A percentile compares a stretch with the other conserved stretches of the same genome.
Evolutionary conservation across 1,284 basidiomycete genomes (phyloP).

Genomic region (Microbotryum intermedium): DNA sequence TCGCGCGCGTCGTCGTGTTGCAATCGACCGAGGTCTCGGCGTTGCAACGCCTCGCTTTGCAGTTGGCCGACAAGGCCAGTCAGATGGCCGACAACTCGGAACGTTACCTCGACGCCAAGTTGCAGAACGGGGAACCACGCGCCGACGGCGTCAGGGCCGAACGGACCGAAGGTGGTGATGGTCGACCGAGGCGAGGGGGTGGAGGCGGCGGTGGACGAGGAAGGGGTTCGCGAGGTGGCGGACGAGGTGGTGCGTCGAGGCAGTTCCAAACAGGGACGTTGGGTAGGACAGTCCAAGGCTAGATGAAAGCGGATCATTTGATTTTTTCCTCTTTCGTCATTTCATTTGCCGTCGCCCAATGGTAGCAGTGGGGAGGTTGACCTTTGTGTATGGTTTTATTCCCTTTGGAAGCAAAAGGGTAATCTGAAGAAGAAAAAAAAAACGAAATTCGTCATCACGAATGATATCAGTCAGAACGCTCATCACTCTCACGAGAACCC

Average conservation of each 20-base stretch:
- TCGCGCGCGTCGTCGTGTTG: conserved; percentile 79
- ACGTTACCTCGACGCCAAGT: conserved; percentile 81
- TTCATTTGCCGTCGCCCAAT: too few relatives aligned
- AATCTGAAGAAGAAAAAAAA: too few relatives aligned
- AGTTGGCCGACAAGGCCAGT: conserved; percentile 78
- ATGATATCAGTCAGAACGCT: too few relatives aligned
- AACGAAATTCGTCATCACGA: too few relatives aligned
- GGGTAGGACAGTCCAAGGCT: conserved; percentile 25
- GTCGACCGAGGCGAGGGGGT: conserved; percentile 38
- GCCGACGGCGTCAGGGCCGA: conserved; percentile 52
- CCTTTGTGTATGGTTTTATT: too few relatives aligned
- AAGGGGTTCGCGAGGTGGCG: conserved; percentile 8
- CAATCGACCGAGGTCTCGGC: conserved; percentile 70
- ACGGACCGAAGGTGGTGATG: conserved; percentile 41
- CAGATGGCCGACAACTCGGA: conserved; percentile 91
- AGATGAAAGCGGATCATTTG: not conserved
- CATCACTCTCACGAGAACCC: too few relatives aligned
- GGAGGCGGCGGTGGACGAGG: conserved; percentile 32
- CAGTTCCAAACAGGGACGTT: conserved; percentile 23
- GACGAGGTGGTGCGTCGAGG: conserved; percentile 16
- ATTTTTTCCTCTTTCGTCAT: too few relatives aligned
- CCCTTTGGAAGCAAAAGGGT: too few relatives aligned
- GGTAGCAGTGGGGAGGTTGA: too few relatives aligned
- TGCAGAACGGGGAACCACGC: conserved; percentile 38
- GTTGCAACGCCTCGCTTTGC: conserved; percentile 79